Conservation (phyloP, 352 stramenopile genomes). For the Pythium rhizo-oryzae region DNA sequence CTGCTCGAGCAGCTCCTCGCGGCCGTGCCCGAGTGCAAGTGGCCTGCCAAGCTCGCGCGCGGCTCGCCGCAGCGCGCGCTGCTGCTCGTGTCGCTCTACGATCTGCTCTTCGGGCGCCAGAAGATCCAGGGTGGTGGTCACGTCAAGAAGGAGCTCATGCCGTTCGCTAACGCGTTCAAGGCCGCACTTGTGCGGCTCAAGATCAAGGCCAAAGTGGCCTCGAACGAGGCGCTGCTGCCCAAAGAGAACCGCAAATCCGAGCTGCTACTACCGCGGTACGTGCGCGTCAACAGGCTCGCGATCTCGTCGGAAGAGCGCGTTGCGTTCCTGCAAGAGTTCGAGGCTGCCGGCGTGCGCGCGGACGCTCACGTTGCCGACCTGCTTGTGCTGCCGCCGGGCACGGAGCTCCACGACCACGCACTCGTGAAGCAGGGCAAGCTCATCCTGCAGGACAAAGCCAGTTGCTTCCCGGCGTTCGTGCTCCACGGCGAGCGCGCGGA, state of each 20-base stretch:
- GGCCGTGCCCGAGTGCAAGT: constrained; percentile 71
- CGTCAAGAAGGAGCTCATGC: constrained; percentile 87
- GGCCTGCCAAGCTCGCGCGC: constrained; percentile 57
- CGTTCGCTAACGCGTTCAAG: constrained; percentile 73
- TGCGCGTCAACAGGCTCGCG: constrained; percentile 94
- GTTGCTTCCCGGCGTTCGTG: constrained; percentile 97
- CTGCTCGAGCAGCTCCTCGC: constrained; percentile 69
- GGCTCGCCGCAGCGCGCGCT: constrained; percentile 42
- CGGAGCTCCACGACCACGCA: constrained; percentile 83
- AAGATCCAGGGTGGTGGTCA: constrained; percentile 89
- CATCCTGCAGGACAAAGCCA: constrained; percentile 97
- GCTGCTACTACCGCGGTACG: constrained; percentile 84
- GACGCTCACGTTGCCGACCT: constrained; percentile 91
- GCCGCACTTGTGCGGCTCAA: constrained; percentile 80
- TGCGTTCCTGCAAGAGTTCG: constrained; percentile 52
- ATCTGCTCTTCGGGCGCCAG: constrained; percentile 78
- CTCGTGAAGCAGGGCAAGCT: constrained; percentile 87
- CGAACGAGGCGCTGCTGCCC: constrained; percentile 78
- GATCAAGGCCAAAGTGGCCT: constrained; percentile 77
- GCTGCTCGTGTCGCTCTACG: constrained; percentile 86
- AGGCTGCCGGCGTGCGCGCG: constrained; percentile 41
- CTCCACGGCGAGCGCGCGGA: constrained; percentile 81
- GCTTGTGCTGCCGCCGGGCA: constrained; percentile 90
- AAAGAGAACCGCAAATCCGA: constrained; percentile 78
- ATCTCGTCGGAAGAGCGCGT: constrained; percentile 47